Conservation (phyloP, 73 alveolate genomes). For the Paramecium primaurelia region DNA sequence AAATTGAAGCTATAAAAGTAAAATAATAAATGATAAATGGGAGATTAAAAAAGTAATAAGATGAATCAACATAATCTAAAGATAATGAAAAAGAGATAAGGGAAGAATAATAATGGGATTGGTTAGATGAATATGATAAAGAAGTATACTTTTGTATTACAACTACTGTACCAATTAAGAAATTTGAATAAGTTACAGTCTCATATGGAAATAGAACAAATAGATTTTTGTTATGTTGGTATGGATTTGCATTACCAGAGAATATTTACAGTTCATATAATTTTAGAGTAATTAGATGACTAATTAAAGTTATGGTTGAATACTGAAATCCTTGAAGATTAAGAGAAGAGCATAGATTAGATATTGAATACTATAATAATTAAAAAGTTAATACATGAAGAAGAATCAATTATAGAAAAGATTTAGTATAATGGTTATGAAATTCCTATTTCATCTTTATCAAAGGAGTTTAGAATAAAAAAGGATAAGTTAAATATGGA, state of each 20-base stretch:
- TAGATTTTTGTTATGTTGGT: slow-evolving; percentile 54
- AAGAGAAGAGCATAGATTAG: neutral
- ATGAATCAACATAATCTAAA: neutral
- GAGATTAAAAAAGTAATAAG: neutral
- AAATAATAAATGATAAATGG: neutral
- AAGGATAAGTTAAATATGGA: slow-evolving; percentile 37
- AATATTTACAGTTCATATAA: slow-evolving; percentile 44
- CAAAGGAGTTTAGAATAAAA: slow-evolving; percentile 52
- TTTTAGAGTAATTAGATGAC: slow-evolving; percentile 42
- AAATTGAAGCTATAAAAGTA: neutral
- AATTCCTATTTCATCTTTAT: neutral
- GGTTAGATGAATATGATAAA: slow-evolving; percentile 31
- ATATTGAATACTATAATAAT: slow-evolving; percentile 18
- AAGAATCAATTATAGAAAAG: neutral
- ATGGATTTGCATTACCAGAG: slow-evolving; percentile 50
- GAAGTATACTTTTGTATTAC: neutral
- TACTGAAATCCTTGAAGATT: neutral
- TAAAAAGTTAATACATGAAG: neutral
- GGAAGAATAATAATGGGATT: slow-evolving; percentile 46
- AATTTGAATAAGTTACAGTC: neutral
- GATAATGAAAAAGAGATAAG: neutral
- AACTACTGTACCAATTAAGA: neutral
- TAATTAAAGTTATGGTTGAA: slow-evolving; percentile 53
- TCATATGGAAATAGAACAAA: slow-evolving; percentile 54
- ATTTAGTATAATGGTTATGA: neutral